Evolutionary conservation across 495 filamentous ascomycete genomes (phyloP), one percentile per base, ranked within the genome.

Genomic region (Pyrenula massariospora): DNA sequence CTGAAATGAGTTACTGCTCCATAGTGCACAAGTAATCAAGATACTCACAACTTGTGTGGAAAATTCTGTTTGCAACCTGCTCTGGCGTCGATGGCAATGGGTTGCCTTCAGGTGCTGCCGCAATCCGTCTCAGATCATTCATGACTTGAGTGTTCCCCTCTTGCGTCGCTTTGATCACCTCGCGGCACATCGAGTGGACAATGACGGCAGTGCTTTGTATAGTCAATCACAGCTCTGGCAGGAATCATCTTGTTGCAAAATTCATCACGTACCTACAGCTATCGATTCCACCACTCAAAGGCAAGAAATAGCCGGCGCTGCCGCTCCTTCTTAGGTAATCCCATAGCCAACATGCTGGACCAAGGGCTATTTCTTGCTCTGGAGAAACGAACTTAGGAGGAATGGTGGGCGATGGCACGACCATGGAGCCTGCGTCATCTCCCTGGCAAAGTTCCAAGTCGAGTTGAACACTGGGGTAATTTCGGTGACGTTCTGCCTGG

Each of bases 261-360:
- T 42, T 48, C 31, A 20, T 22, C 48, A 60, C 62, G 5, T 79
- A 83, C 1, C 80, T 73, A 54, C 78, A 83, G 31, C 68, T 77
- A 62, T 88, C 85, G 31, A 96, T 92, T 12, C 91, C 91, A 11
- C 90, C 90, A 59, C 72, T 78, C 1, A 84, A 73, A n/a, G 82
- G 81, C 0, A 76, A 59, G 25, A 74, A 71, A 57, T 79, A 88
- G 1, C 84, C 83, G 2, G 80, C 82, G 15, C 76, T 74, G 15
- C 74, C 73, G 19, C 74, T 85, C 53, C 88, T 66, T 2, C 87
- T 73, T 0, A 94, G 78, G 58, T 94, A 95, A 61, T 95, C 88
- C 88, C 89, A 96, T 0, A 96, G 70, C 73, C 82, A 96, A 64
- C 83, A 85, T 1, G 82, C 88, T 0, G 83, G 77, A 0, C 80